Evolutionary conservation across 768 basidiomycete genomes (phyloP).

Genomic region (Tricholoma flavovirens): DNA sequence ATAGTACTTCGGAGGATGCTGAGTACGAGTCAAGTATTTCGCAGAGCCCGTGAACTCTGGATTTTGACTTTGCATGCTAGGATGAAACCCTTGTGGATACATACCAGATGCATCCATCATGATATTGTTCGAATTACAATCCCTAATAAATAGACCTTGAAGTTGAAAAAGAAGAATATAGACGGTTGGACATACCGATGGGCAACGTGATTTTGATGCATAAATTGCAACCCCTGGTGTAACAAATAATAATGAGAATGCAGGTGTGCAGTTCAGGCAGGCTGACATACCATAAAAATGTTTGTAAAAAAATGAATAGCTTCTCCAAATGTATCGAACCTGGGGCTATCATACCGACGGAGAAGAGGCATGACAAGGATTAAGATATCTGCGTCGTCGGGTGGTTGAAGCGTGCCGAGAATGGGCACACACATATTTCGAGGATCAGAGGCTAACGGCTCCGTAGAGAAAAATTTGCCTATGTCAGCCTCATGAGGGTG

Average conservation of each 20-base stretch:
- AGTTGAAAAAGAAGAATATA: background rate
- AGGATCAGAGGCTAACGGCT: slow-evolving; percentile 14
- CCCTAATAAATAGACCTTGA: background rate
- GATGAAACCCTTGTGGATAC: slow-evolving; percentile 9
- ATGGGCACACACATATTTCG: slow-evolving; percentile 32
- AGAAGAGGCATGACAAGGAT: slow-evolving; percentile 26
- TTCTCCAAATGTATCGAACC: slow-evolving; percentile 10
- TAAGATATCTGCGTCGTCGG: slow-evolving; percentile 12
- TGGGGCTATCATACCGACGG: slow-evolving; percentile 5
- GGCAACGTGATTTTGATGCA: slow-evolving; percentile 17
- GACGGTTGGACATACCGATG: slow-evolving; percentile 1
- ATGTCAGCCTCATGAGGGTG: too few species aligned
- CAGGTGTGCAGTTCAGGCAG: too few species aligned
- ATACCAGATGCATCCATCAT: slow-evolving; percentile 11
- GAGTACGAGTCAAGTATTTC: slow-evolving; percentile 9
- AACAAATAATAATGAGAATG: too few species aligned
- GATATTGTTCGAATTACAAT: slow-evolving; percentile 13
- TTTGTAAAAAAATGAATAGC: slow-evolving; percentile 29
- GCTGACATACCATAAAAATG: too few species aligned
- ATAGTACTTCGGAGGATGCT: slow-evolving; percentile 17
- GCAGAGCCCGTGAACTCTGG: slow-evolving; percentile 3
- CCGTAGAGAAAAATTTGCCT: too few species aligned
- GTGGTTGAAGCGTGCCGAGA: slow-evolving; percentile 16
- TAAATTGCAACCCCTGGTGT: too few species aligned
- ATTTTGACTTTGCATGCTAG: background rate